These are phyloP conservation scores for Meredithiella fracta DNA, from an alignment of 2,329 filamentous ascomycete genomes.

Conservation along the genomic window DNA sequence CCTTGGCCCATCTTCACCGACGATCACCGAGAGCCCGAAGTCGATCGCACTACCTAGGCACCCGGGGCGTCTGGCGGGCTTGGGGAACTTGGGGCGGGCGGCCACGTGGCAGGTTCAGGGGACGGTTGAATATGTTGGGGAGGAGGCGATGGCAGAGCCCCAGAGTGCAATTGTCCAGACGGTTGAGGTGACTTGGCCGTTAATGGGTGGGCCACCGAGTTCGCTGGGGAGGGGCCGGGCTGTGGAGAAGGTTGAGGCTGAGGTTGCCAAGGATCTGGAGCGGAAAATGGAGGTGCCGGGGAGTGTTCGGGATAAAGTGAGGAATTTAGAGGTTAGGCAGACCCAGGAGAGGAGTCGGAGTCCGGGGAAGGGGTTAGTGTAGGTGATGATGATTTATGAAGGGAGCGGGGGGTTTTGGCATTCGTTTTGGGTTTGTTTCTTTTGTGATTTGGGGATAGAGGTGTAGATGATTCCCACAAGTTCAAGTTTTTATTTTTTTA, in stretches of 20 bases:
- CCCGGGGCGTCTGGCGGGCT: not conserved
- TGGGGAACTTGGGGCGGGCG: conserved; percentile 1
- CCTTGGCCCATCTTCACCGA: not conserved
- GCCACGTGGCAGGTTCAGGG: not conserved
- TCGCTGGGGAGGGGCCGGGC: not conserved
- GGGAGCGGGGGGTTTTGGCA: not conserved
- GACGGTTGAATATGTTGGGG: not conserved
- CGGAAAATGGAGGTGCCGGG: conserved; percentile 1
- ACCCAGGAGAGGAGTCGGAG: not conserved
- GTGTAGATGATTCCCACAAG: not conserved
- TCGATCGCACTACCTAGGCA: conserved; percentile 4
- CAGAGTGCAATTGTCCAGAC: conserved; percentile 2
- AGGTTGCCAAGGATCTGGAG: not conserved
- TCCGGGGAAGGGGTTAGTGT: not conserved
- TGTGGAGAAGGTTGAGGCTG: too few species aligned
- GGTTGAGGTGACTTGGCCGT: conserved; percentile 5
- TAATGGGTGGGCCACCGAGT: not conserved
- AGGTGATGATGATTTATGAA: not conserved
- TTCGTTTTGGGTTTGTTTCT: conserved; percentile 3
- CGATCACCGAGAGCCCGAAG: not conserved
- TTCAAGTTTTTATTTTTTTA: conserved; percentile 1
- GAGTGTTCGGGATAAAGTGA: conserved; percentile 8
- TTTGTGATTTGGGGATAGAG: not conserved
- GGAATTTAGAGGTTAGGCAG: conserved; percentile 9
- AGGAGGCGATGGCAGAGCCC: conserved; percentile 7